A percentile compares a stretch with the other conserved stretches of the same genome.
Evolutionary conservation across 2,329 filamentous ascomycete species (phyloP).

Genomic region (Boeremia lycopersici): DNA sequence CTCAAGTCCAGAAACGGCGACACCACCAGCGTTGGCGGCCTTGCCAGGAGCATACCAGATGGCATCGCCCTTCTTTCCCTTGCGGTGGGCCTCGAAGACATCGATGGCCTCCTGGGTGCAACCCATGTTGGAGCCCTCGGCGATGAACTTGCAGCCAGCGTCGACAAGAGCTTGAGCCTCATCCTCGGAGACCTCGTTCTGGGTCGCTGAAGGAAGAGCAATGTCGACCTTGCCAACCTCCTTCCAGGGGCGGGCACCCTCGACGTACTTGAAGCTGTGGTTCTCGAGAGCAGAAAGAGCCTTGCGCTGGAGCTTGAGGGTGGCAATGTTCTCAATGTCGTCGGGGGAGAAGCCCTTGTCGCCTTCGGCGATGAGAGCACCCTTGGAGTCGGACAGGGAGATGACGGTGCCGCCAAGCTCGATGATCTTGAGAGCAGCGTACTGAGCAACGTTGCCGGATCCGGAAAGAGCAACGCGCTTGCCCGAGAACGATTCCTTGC

Average conservation of each 20-base stretch:
- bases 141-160: constrained; percentile 81
- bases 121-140: constrained; percentile 98
- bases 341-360: constrained; percentile 77
- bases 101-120: constrained; percentile 96
- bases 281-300: constrained; percentile 74
- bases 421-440: constrained; percentile 93
- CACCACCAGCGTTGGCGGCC: constrained; percentile 96
- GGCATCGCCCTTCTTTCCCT: constrained; percentile 69
- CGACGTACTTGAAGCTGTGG: constrained; percentile 81
- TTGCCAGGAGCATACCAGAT: constrained; percentile 97
- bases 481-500: constrained; percentile 82
- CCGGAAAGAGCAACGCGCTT: constrained; percentile 96
- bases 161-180: constrained; percentile 84
- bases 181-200: constrained; percentile 94
- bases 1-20: constrained; percentile 95
- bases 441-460: constrained; percentile 97
- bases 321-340: constrained; percentile 78
- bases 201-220: constrained; percentile 89
- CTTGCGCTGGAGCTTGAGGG: constrained; percentile 86
- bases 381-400: constrained; percentile 92
- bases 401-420: constrained; percentile 93
- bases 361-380: constrained; percentile 75
- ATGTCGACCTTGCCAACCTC: constrained; percentile 90
- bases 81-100: constrained; percentile 81
- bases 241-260: constrained; percentile 86